Evolutionary conservation across 768 basidiomycete genomes (phyloP).

Genomic region (Chalciporus sphaerocephalus): DNA sequence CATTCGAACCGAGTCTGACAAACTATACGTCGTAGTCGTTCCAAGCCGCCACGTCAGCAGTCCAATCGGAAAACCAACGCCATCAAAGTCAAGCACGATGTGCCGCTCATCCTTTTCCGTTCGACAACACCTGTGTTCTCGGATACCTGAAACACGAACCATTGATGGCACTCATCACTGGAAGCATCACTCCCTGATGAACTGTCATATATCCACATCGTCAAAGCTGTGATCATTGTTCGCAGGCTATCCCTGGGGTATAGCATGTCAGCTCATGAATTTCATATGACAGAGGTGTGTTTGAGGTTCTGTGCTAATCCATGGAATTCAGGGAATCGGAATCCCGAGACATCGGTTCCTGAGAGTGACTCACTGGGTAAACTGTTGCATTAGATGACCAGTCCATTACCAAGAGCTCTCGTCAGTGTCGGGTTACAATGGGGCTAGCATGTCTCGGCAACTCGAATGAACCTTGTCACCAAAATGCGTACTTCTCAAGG

Average conservation of each 20-base stretch:
- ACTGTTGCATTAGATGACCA: no score
- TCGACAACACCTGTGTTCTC: not conserved
- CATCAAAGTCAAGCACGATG: constrained; percentile 1
- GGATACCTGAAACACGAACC: not conserved
- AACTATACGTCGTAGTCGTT: no score
- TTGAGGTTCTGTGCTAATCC: not conserved
- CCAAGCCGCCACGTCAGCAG: no score
- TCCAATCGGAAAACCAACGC: constrained; percentile 4
- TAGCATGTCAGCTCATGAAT: constrained; percentile 7
- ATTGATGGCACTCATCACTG: not conserved
- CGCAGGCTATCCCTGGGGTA: constrained; percentile 3
- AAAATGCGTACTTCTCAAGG: no score
- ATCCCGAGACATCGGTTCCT: not conserved
- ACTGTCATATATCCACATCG: not conserved
- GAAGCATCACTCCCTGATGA: not conserved
- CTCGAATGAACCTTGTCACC: not conserved
- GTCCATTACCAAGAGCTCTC: no score
- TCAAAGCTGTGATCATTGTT: constrained; percentile 1
- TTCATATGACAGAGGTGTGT: constrained; percentile 6
- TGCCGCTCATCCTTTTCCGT: no score
- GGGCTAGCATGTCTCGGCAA: not conserved
- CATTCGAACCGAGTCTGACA: no score
- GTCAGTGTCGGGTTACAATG: no score
- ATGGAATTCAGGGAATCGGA: constrained; percentile 10
- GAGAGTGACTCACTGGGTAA: not conserved